Percentiles rank a stretch among this genome's conserved stretches.
Evolutionary conservation across 225 moss, liverwort and hornwort genomes (phyloP).

Genomic region (Lunularia cruciata): DNA sequence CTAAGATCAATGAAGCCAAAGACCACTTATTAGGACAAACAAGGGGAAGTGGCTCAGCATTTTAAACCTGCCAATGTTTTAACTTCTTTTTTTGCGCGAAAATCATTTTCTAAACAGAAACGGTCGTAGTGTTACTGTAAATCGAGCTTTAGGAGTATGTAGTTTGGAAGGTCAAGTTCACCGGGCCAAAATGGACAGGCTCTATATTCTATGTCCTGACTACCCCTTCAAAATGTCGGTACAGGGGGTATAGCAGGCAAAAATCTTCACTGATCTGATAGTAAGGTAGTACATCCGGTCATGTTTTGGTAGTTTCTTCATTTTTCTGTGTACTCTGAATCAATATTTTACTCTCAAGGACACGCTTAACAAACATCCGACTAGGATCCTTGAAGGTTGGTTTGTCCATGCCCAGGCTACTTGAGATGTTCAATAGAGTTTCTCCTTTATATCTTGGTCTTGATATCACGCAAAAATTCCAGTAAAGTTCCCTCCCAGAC

Average conservation of each 20-base stretch:
- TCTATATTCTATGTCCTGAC: background rate
- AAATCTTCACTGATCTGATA: background rate
- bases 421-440: too few species aligned
- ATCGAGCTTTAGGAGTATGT: slow-evolving; percentile 12
- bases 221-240: background rate
- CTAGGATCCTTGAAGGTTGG: too few species aligned
- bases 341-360: too few species aligned
- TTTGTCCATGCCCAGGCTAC: too few species aligned
- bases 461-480: too few species aligned
- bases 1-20: slow-evolving; percentile 96
- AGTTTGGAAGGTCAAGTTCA: background rate
- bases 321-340: too few species aligned
- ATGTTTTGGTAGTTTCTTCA: too few species aligned
- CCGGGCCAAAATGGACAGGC: background rate
- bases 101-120: background rate
- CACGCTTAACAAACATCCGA: too few species aligned
- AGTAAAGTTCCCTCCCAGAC: too few species aligned
- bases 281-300: too few species aligned
- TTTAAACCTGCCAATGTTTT: slow-evolving; percentile 34
- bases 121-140: slow-evolving; percentile 5
- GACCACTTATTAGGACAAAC: slow-evolving; percentile 80
- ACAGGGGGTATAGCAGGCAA: background rate
- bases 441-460: too few species aligned
- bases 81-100: background rate
- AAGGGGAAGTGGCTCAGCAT: slow-evolving; percentile 75